These are phyloP conservation scores for Saccharomycopsis vini DNA, from an alignment of 805 yeast genomes.

Conservation along the genomic window DNA sequence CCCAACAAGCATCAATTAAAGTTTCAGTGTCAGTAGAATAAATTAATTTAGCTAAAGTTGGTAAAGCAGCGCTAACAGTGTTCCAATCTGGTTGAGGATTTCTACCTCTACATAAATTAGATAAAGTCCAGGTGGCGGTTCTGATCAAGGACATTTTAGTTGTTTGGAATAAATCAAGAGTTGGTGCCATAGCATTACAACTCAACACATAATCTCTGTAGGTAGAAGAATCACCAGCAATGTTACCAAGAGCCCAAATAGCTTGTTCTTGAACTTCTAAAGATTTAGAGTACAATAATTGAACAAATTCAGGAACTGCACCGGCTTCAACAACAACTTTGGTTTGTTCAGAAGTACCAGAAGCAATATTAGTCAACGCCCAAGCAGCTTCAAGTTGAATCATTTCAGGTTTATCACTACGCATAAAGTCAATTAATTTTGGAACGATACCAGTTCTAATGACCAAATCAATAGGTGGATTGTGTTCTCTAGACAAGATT, in stretches of 20 bases:
- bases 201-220: constrained; percentile 84
- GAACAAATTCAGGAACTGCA: constrained; percentile 87
- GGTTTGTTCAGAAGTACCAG: constrained; percentile 87
- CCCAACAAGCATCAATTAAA: constrained; percentile 97
- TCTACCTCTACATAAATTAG: constrained; percentile 94
- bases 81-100: constrained; percentile 95
- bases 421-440: constrained; percentile 78
- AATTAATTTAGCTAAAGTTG: constrained; percentile 83
- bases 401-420: constrained; percentile 66
- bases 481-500: constrained; percentile 83
- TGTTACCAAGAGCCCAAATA: constrained; percentile 98
- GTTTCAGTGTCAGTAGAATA: constrained; percentile 90
- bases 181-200: constrained; percentile 84
- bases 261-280: constrained; percentile 96
- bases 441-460: constrained; percentile 93
- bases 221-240: constrained; percentile 91
- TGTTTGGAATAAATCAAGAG: constrained; percentile 65
- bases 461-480: constrained; percentile 93
- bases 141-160: constrained; percentile 85
- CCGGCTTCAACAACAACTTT: constrained; percentile 84
- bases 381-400: constrained; percentile 97
- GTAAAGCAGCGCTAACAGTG: constrained; percentile 76
- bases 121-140: constrained; percentile 97
- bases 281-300: constrained; percentile 69
- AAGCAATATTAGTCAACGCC: constrained; percentile 98